Base-by-base conservation (phyloP, 306 rosid genomes). In the Cicer judaicum region DNA sequence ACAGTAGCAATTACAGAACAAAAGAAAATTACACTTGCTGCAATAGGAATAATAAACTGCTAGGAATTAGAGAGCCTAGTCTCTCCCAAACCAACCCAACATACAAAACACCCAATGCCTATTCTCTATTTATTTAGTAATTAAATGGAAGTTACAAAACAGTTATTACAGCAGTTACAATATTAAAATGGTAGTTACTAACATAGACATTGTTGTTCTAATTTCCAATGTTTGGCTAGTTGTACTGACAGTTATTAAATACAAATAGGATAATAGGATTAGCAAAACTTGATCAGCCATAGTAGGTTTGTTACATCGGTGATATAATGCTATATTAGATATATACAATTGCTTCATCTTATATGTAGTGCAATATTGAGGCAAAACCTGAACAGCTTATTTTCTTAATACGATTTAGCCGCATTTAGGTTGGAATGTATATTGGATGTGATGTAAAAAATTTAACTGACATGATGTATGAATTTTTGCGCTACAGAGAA, bases 401-500 rank as follows among this genome's bases (percentile, higher is more conserved):
- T 74, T 80, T 57, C 57, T 67, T 59, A 5, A 16, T 73, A 75
- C 66, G 47, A 64, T 64, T 38, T 60, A 34, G 66, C 42, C 11
- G 13, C 66, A 13, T 7, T 34, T 66, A 62, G 47, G 36, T 46
- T 77, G 56, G 62, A 74, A 59, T 49, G 64, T 78, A 55, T 74
- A n/a, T 56, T 56, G 48, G 18, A 77, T 68, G 36, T 47, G 74
- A 70, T 84, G 62, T 36, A 56, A 66, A 77, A 76, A 39, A 1
- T 7, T 48, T 41, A 60, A 67, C 70, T 77, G 63, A 80, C 78
- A 42, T 82, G 74, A 69, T 76, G 50, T 71, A 66, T 72, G 50
- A 76, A 41, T 67, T 76, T 63, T 66, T 75, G 15, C 70, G 34
- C 72, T 77, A 75, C 88, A 94, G 98, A 91, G 96, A 82, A 87